Percentiles rank a stretch among this genome's conserved stretches.
These are phyloP conservation scores for Vitis cinerea DNA, from an alignment of 164 flowering plant species.

Conservation along the genomic window DNA sequence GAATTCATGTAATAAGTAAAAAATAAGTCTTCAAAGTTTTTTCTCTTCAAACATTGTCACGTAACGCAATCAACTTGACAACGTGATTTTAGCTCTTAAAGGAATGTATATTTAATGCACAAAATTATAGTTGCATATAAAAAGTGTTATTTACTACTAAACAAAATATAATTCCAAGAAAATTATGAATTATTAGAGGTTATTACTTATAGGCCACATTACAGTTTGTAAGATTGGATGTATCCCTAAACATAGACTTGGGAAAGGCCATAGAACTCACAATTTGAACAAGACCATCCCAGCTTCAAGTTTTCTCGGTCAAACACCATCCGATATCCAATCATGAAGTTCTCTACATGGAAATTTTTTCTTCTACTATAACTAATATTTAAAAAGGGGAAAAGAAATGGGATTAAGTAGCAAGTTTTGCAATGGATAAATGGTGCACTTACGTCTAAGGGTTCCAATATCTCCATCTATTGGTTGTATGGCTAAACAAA, in stretches of 20 bases:
- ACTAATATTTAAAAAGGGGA: background rate
- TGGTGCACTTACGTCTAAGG: conserved; percentile 69
- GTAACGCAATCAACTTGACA: no score
- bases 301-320: conserved; percentile 77
- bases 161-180: background rate
- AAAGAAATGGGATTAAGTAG: background rate
- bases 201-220: background rate
- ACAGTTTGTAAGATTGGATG: background rate
- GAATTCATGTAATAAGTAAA: no score
- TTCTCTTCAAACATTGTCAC: no score
- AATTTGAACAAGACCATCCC: conserved; percentile 83
- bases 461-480: conserved; percentile 42
- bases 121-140: no score
- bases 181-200: background rate
- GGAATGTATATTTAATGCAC: no score
- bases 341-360: conserved; percentile 87
- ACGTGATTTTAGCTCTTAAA: no score
- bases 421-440: background rate
- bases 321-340: conserved; percentile 80
- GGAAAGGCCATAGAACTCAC: conserved; percentile 46
- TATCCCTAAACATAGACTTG: background rate
- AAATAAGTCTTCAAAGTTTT: no score
- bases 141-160: no score
- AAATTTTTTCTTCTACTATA: background rate
- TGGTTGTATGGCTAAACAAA: conserved; percentile 77